Percentiles rank a stretch among this genome's conserved stretches.
These are phyloP conservation scores for Xylariaceae sp. DNA, from an alignment of 2,329 filamentous ascomycete genomes.

Conservation along the genomic window DNA sequence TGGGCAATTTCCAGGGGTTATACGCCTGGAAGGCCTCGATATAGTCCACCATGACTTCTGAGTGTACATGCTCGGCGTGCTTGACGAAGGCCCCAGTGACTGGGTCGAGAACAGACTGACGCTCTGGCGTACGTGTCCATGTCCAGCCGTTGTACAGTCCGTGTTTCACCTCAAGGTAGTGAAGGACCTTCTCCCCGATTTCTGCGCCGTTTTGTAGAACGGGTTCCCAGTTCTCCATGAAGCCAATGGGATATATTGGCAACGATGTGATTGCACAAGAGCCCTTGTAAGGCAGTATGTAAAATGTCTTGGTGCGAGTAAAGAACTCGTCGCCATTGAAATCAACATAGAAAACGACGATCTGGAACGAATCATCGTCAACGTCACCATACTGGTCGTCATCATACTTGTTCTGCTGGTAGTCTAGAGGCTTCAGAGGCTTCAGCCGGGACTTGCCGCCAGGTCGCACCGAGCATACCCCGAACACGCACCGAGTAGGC, in stretches of 20 bases:
- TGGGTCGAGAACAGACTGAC: not conserved
- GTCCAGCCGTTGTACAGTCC: not conserved
- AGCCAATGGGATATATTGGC: not conserved
- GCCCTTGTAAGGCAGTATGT: not conserved
- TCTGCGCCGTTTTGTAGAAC: not conserved
- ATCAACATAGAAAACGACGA: too few relatives aligned
- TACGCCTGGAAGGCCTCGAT: not conserved
- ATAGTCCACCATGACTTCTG: not conserved
- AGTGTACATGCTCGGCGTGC: not conserved
- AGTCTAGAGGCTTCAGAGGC: too few relatives aligned
- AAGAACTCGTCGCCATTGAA: too few relatives aligned
- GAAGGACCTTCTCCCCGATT: not conserved
- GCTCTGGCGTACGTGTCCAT: not conserved
- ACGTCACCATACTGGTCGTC: too few relatives aligned
- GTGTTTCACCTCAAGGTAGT: not conserved
- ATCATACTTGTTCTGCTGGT: too few relatives aligned
- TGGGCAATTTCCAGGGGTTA: not conserved
- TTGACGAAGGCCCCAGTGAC: not conserved
- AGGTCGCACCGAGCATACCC: too few relatives aligned
- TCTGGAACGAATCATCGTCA: too few relatives aligned
- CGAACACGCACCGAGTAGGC: not conserved
- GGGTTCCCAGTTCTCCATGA: not conserved
- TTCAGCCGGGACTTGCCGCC: too few relatives aligned
- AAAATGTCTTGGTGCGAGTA: too few relatives aligned
- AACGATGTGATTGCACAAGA: not conserved